A percentile compares a stretch with the other conserved stretches of the same genome.
Conservation (phyloP, 371 early-diverging fungal genomes). For the Mucor irregularis region DNA sequence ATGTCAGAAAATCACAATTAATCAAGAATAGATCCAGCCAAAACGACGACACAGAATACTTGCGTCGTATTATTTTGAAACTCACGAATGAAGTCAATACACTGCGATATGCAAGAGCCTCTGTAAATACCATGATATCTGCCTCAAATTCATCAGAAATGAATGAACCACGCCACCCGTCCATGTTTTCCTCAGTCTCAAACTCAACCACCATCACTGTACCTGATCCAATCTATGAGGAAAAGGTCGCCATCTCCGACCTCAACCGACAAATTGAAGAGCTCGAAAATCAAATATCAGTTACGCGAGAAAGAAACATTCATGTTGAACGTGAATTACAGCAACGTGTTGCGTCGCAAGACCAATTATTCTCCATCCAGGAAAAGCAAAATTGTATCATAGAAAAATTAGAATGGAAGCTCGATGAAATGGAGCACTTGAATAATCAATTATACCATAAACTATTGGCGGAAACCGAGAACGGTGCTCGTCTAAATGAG, state of each 20-base stretch:
- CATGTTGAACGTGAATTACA: constrained; percentile 15
- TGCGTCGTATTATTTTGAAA: constrained; percentile 10
- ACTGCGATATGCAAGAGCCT: neutral
- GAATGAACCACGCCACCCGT: constrained; percentile 4
- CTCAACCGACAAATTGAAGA: constrained; percentile 20
- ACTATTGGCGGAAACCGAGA: neutral
- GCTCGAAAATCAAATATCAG: constrained; percentile 19
- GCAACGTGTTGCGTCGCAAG: neutral
- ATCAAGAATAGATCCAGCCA: neutral
- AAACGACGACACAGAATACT: neutral
- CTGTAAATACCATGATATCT: neutral
- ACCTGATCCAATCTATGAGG: constrained; percentile 5
- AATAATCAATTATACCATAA: neutral
- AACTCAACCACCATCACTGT: constrained; percentile 11
- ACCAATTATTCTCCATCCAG: neutral
- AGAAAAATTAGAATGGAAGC: neutral
- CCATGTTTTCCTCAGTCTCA: constrained; percentile 17
- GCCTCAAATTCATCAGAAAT: neutral
- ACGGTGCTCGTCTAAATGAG: neutral
- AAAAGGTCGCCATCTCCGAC: constrained; percentile 7
- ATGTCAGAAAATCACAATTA: neutral
- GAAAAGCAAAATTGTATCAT: constrained; percentile 2
- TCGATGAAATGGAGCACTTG: neutral
- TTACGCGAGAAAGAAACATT: constrained; percentile 8
- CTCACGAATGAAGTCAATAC: constrained; percentile 4